A percentile compares a stretch with the other conserved stretches of the same genome.
Evolutionary conservation across 2,329 filamentous ascomycete species (phyloP).

Genomic region (Aspergillus latus): DNA sequence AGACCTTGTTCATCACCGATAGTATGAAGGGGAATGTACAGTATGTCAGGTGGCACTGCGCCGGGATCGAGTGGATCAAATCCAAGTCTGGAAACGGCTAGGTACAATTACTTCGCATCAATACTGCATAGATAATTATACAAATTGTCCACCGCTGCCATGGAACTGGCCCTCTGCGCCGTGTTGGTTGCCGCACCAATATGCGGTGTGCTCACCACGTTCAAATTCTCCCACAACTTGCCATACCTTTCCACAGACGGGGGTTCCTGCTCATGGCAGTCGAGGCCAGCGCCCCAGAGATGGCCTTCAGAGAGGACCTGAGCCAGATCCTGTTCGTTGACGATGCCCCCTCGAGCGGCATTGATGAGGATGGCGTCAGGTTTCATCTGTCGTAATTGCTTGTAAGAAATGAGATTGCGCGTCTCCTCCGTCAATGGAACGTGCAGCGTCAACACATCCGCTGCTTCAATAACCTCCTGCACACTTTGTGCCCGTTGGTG

Average conservation of each 20-base stretch:
- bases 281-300: conserved; percentile 44
- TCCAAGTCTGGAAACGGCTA: background rate
- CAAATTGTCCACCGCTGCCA: conserved; percentile 37
- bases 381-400: conserved; percentile 40
- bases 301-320: conserved; percentile 33
- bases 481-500: conserved; percentile 33
- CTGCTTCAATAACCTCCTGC: conserved; percentile 32
- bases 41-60: conserved; percentile 21
- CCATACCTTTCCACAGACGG: conserved; percentile 37
- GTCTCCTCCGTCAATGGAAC: conserved; percentile 40
- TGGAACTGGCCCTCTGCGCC: conserved; percentile 39
- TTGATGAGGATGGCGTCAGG: conserved; percentile 43
- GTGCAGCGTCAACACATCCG: conserved; percentile 42
- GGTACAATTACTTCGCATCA: background rate
- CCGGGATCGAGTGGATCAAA: conserved; percentile 6
- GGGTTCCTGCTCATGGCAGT: conserved; percentile 44
- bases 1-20: conserved; percentile 44
- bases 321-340: conserved; percentile 40
- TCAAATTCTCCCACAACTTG: conserved; percentile 34
- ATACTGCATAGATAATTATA: conserved; percentile 20
- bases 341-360: conserved; percentile 42
- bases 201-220: conserved; percentile 47
- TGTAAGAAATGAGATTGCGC: conserved; percentile 32
- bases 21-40: conserved; percentile 37
- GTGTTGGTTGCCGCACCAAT: conserved; percentile 48